Evolutionary conservation across 805 yeast species (phyloP).

Genomic region (Myxozyma vanderwaltii): DNA sequence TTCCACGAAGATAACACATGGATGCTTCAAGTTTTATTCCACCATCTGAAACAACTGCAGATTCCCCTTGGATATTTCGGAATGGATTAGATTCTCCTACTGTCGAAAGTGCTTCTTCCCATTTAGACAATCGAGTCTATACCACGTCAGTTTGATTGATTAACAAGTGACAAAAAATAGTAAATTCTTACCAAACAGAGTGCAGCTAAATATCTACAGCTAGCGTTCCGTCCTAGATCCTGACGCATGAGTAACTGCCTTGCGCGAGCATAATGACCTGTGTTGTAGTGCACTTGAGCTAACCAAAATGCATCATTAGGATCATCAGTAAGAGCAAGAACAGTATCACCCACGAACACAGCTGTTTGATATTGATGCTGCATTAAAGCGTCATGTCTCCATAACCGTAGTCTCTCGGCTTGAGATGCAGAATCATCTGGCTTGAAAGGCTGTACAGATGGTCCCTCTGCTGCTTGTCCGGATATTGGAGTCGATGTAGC

Average conservation of each 20-base stretch:
- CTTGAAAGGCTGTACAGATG: not conserved
- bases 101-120: constrained; percentile 87
- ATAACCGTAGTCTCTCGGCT: constrained; percentile 79
- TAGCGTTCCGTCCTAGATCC: constrained; percentile 57
- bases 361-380: constrained; percentile 92
- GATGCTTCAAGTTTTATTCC: constrained; percentile 88
- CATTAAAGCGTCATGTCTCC: constrained; percentile 93
- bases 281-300: constrained; percentile 81
- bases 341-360: constrained; percentile 87
- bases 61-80: constrained; percentile 38
- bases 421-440: constrained; percentile 2
- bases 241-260: constrained; percentile 64
- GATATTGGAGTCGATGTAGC: constrained; percentile 27
- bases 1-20: constrained; percentile 81
- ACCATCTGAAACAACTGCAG: constrained; percentile 56
- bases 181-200: constrained; percentile 52
- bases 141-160: not conserved
- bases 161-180: too few species aligned
- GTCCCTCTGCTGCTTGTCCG: not conserved
- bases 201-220: constrained; percentile 81
- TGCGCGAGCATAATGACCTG: constrained; percentile 78
- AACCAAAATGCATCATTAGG: constrained; percentile 96
- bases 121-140: constrained; percentile 62
- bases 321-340: constrained; percentile 75
- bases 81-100: constrained; percentile 84